Evolutionary conservation across 805 yeast species (phyloP).

Genomic region (Scheffersomyces ergatensis): DNA sequence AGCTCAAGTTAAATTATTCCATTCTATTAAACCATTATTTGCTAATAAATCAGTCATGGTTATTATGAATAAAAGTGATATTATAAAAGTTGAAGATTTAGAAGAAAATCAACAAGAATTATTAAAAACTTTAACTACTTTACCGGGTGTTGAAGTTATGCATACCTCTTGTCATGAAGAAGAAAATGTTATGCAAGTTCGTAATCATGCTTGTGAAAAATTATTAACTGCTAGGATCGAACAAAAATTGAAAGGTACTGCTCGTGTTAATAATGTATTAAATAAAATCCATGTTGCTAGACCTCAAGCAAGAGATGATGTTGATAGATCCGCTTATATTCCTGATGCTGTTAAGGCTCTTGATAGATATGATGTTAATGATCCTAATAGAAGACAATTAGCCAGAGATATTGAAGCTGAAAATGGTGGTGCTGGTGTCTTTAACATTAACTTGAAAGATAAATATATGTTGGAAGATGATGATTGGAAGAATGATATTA

Average conservation of each 20-base stretch:
- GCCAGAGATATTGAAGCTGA: slow-evolving; percentile 89
- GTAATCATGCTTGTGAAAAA: slow-evolving; percentile 97
- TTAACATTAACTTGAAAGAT: slow-evolving; percentile 88
- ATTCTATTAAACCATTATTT: slow-evolving; percentile 93
- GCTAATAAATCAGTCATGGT: slow-evolving; percentile 96
- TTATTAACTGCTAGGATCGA: slow-evolving; percentile 93
- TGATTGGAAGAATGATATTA: slow-evolving; percentile 94
- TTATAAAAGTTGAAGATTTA: slow-evolving; percentile 80
- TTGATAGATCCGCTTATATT: slow-evolving; percentile 73
- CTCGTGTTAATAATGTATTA: slow-evolving; percentile 82
- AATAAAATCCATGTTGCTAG: slow-evolving; percentile 94
- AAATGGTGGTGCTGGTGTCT: slow-evolving; percentile 99
- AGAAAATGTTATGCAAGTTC: slow-evolving; percentile 91
- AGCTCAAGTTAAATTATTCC: slow-evolving; percentile 95
- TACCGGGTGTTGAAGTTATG: slow-evolving; percentile 88
- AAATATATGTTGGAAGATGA: slow-evolving; percentile 90
- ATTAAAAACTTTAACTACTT: slow-evolving; percentile 59
- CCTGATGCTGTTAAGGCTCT: slow-evolving; percentile 69
- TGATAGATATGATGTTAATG: slow-evolving; percentile 71
- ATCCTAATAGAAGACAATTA: slow-evolving; percentile 77
- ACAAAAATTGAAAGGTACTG: slow-evolving; percentile 90
- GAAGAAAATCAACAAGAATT: slow-evolving; percentile 71
- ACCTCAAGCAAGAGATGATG: slow-evolving; percentile 86
- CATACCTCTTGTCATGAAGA: slow-evolving; percentile 91
- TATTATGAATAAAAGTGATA: slow-evolving; percentile 93